These are phyloP conservation scores for Lolium perenne DNA, from an alignment of 176 grass and related monocot species.

Conservation along the genomic window DNA sequence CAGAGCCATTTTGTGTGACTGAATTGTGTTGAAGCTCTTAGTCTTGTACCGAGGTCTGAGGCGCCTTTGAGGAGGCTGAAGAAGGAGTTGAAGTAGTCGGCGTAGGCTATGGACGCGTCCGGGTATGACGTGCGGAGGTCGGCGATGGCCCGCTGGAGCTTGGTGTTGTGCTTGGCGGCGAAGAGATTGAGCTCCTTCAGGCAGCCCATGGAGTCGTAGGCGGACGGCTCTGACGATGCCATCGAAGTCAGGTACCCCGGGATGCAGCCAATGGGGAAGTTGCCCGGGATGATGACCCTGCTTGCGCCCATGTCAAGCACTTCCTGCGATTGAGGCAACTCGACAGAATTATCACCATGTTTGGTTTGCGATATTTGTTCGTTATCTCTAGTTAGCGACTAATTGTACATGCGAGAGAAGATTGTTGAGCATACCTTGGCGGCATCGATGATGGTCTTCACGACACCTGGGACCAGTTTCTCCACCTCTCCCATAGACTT, in stretches of 20 bases:
- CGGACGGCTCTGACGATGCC: conserved; percentile 34
- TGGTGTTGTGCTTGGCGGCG: conserved; percentile 68
- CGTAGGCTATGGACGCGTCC: conserved; percentile 63
- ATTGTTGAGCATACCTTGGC: conserved; percentile 48
- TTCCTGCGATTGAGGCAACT: conserved; percentile 41
- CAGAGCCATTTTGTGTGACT: too few species aligned
- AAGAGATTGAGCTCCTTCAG: conserved; percentile 71
- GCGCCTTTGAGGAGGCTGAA: conserved; percentile 60
- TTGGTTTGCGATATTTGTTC: not conserved
- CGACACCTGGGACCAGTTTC: conserved; percentile 66
- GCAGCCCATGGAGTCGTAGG: conserved; percentile 66
- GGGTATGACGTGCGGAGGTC: conserved; percentile 47
- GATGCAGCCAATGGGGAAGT: conserved; percentile 89
- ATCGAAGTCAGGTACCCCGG: conserved; percentile 78
- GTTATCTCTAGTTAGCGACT: not conserved
- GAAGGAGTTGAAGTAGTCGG: conserved; percentile 87
- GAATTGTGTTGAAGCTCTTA: too few species aligned
- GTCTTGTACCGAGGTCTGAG: conserved; percentile 35
- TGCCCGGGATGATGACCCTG: conserved; percentile 75
- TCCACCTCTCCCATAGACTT: conserved; percentile 50
- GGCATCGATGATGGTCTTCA: conserved; percentile 62
- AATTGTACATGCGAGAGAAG: not conserved
- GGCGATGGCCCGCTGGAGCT: conserved; percentile 55
- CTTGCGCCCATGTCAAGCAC: conserved; percentile 73
- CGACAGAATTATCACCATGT: not conserved